Percentiles rank a stretch among this genome's conserved stretches.
Evolutionary conservation across 345 rosid species (phyloP).

Genomic region (Isatis tinctoria): DNA sequence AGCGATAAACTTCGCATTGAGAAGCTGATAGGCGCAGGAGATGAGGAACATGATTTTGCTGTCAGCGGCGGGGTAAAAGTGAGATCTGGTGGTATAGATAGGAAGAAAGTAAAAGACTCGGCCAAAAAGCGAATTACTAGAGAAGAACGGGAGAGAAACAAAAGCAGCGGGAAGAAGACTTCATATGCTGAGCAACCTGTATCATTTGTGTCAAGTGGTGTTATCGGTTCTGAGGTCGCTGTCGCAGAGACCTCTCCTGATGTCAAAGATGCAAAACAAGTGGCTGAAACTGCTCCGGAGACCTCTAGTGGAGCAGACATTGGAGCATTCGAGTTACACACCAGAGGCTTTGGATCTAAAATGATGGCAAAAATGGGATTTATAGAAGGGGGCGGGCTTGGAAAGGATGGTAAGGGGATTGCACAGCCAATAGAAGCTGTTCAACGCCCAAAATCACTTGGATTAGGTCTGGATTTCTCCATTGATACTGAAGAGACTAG

Average conservation of each 20-base stretch:
- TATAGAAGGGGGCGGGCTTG: slow-evolving; percentile 75
- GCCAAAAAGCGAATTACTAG: slow-evolving; percentile 33
- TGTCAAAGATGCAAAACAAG: slow-evolving; percentile 31
- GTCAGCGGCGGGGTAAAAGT: slow-evolving; percentile 40
- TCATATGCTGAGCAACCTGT: slow-evolving; percentile 68
- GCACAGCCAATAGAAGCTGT: slow-evolving; percentile 67
- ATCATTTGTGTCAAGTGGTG: slow-evolving; percentile 73
- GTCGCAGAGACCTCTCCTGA: slow-evolving; percentile 27
- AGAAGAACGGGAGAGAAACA: slow-evolving; percentile 38
- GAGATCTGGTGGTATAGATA: slow-evolving; percentile 36
- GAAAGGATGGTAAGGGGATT: slow-evolving; percentile 83
- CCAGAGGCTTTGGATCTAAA: slow-evolving; percentile 88
- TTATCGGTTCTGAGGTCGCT: slow-evolving; percentile 47
- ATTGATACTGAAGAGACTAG: slow-evolving; percentile 25
- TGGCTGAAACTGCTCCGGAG: slow-evolving; percentile 32
- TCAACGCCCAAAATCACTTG: slow-evolving; percentile 79
- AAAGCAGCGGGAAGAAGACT: slow-evolving; percentile 39
- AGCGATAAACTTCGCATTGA: slow-evolving; percentile 69
- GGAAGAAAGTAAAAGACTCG: slow-evolving; percentile 33
- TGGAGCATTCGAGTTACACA: slow-evolving; percentile 85
- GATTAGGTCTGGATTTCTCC: slow-evolving; percentile 56
- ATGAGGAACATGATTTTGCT: slow-evolving; percentile 56
- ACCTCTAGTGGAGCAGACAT: slow-evolving; percentile 32
- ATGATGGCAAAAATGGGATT: slow-evolving; percentile 96
- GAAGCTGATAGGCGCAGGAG: slow-evolving; percentile 73